A percentile compares a stretch with the other conserved stretches of the same genome.
phyloP scores from a whole-genome alignment of 495 filamentous ascomycete genomes.

The Cercophora scortea region DNA sequence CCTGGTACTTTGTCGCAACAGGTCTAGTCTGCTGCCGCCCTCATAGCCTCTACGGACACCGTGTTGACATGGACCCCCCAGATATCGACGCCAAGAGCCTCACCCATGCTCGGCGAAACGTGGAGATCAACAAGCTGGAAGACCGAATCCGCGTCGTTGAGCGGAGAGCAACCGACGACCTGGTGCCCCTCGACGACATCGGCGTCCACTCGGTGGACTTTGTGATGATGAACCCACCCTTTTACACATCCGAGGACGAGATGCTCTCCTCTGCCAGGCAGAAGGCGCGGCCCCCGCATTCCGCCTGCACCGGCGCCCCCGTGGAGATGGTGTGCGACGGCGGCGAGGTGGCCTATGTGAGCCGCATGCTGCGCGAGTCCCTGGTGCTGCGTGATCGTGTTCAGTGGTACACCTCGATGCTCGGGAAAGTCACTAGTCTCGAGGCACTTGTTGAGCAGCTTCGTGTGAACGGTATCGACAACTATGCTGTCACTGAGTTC shows the following conservation, averaged over 20 bases:
- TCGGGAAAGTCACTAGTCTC: conserved; percentile 74
- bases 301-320: conserved; percentile 72
- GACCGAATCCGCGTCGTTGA: conserved; percentile 56
- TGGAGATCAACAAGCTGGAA: conserved; percentile 54
- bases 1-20: conserved; percentile 70
- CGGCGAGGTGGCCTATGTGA: conserved; percentile 76
- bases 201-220: conserved; percentile 64
- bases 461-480: conserved; percentile 50
- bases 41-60: neutral
- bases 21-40: conserved; percentile 31
- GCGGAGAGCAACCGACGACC: conserved; percentile 38
- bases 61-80: neutral
- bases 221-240: conserved; percentile 91
- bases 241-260: conserved; percentile 69
- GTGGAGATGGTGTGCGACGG: conserved; percentile 83
- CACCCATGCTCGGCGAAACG: conserved; percentile 54
- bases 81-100: conserved; percentile 76
- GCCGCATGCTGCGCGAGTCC: conserved; percentile 68
- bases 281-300: conserved; percentile 63
- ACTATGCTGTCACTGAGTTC: conserved; percentile 79
- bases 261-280: conserved; percentile 53
- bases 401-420: conserved; percentile 87
- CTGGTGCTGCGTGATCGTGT: conserved; percentile 49
- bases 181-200: conserved; percentile 56
- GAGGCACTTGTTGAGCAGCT: conserved; percentile 54